Base-by-base conservation (phyloP, 768 basidiomycete genomes). In the Boletellus emodensis region DNA sequence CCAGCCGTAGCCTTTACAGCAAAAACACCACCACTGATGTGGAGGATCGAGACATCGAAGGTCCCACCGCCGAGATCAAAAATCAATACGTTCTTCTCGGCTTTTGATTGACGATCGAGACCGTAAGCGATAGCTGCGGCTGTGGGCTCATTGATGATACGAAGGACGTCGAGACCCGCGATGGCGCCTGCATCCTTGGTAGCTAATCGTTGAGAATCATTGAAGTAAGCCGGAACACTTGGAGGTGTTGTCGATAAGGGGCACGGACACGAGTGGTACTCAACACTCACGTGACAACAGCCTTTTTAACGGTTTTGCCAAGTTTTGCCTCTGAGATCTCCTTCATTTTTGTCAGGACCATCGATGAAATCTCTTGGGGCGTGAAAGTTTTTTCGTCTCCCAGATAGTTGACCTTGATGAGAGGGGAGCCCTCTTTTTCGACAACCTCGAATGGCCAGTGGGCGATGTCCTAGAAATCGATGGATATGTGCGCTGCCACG, bases 61-160 rank as follows among this genome's bases (percentile, higher is more conserved):
- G 96, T 99, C 78, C 95, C 95, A 79, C 95, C 95, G 69, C 95
- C 95, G 52, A 99, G 81, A 79, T 99, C 95, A 79, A 99, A 99
- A 71, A 99, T 98, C 69, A 99, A 85, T 53, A 99, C 95, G 67
- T 95, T 97, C 75, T 92, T 93, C 81, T 98, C 95, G 54, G 82
- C 76, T 74, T 90, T 91, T 66, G 87, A 84, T 76, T 96, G 91
- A 67, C 90, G 87, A 72, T 98, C 96, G 49, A 91, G 87, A 80
- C 96, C 96, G 71, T 97, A 97, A 44, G 96, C 96, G 61, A 99
- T 97, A 67, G 96, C 96, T 51, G 96, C 96, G 45, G 96, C 96
- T 48, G 96, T 99, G 56, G 96, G 96, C 78, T 99, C 96, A 76
- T 99, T 99, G 80, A 99, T 99, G 80, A 99, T 99, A 76, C 96